These are phyloP conservation scores for Malus orientalis DNA, from an alignment of 306 rosid genomes.

Conservation along the genomic window DNA sequence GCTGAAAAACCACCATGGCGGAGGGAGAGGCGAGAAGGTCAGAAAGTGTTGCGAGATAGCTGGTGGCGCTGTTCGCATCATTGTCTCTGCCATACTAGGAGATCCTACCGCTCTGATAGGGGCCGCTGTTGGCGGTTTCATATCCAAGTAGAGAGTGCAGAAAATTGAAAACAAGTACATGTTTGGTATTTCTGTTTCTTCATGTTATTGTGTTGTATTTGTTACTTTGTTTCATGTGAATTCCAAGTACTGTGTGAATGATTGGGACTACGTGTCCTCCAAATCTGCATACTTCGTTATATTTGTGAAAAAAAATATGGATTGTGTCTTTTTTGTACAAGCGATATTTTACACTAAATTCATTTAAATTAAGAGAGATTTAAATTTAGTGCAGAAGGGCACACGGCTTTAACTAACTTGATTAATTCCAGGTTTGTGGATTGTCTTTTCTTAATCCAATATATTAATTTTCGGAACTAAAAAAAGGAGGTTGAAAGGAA, in stretches of 20 bases:
- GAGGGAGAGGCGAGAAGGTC: slow-evolving; percentile 20
- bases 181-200: background rate
- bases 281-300: background rate
- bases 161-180: background rate
- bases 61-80: slow-evolving; percentile 34
- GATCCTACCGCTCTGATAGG: slow-evolving; percentile 46
- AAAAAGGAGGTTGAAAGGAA: too few species aligned
- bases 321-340: background rate
- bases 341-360: too few species aligned
- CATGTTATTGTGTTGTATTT: background rate
- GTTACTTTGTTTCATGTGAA: background rate
- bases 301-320: background rate
- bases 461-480: too few species aligned
- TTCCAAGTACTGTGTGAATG: background rate
- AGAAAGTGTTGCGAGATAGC: slow-evolving; percentile 41
- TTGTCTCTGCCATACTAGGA: slow-evolving; percentile 44
- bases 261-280: background rate
- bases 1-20: slow-evolving; percentile 20
- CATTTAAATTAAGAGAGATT: too few species aligned
- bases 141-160: slow-evolving; percentile 23
- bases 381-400: too few species aligned
- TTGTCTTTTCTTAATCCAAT: too few species aligned
- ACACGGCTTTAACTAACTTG: too few species aligned
- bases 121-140: slow-evolving; percentile 32
- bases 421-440: too few species aligned